These are phyloP conservation scores for Candida bentonensis DNA, from an alignment of 805 yeast species.

Conservation along the genomic window DNA sequence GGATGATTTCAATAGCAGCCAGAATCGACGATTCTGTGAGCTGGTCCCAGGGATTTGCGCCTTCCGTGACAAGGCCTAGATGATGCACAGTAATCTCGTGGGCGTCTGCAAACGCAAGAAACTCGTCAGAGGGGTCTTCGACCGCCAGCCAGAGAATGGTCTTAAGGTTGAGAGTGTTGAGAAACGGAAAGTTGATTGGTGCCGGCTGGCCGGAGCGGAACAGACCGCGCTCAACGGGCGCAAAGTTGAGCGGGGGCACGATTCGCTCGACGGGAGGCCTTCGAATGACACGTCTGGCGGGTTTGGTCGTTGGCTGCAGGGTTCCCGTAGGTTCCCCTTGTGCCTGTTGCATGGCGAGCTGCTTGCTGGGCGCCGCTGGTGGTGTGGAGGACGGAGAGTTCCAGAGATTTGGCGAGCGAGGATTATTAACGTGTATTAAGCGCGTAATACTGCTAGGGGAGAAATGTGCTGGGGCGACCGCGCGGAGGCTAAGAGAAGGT, in stretches of 20 bases:
- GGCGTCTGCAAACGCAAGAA: slow-evolving; percentile 66
- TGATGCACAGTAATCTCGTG: slow-evolving; percentile 66
- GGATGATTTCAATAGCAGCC: slow-evolving; percentile 63
- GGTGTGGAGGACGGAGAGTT: too few species aligned
- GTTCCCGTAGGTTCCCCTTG: too few species aligned
- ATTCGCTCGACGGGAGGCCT: slow-evolving; percentile 12
- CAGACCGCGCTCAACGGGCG: slow-evolving; percentile 81
- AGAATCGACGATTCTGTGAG: slow-evolving; percentile 69
- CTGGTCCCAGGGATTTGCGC: slow-evolving; percentile 94
- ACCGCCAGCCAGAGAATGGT: slow-evolving; percentile 89
- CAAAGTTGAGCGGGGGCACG: slow-evolving; percentile 89
- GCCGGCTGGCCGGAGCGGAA: slow-evolving; percentile 93
- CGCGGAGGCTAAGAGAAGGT: too few species aligned
- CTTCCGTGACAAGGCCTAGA: slow-evolving; percentile 68
- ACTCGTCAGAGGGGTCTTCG: slow-evolving; percentile 87
- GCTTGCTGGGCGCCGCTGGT: too few species aligned
- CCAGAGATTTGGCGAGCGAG: too few species aligned
- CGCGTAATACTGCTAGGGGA: too few species aligned
- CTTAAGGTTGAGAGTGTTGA: slow-evolving; percentile 56
- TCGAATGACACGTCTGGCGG: slow-evolving; percentile 3
- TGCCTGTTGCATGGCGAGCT: too few species aligned
- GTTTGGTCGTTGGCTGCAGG: background rate
- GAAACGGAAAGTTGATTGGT: slow-evolving; percentile 78
- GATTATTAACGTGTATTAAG: too few species aligned
- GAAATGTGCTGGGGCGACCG: too few species aligned